Evolutionary conservation across 352 stramenopile species (phyloP), one percentile per base, ranked within the genome.

Genomic region (Globisporangium apiculatum): DNA sequence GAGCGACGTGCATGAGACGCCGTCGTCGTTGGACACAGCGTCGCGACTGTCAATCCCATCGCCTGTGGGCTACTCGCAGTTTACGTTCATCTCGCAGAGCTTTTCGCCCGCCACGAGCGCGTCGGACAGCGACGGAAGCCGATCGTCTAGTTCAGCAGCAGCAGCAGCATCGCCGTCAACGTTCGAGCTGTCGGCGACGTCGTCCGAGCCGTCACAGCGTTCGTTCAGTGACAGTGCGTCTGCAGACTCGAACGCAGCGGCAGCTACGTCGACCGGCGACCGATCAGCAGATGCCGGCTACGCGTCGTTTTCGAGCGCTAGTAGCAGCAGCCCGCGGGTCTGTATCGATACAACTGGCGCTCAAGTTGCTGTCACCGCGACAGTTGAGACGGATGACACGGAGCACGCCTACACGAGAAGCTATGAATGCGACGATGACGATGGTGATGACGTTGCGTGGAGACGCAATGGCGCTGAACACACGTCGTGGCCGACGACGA

Each of bases 1-100:
- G 3, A 47, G 42, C 42, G 12, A 47, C 5, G 42, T 0, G 42
- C n/a, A 8, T 12, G 11, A 47, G 10, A 47, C 42, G 5, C 10
- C 42, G 40, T 43, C 40, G 11, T 43, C 11, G 40, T 8, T 12
- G 11, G 40, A 43, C 40, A 12, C 7, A 8, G 40, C 40, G 11
- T 31, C 53, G 15, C 46, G 17, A 15, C n/a, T 62, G 15, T 45
- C 42, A 17, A 52, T 40, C 18, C 49, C 57, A 35, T 57, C 57
- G 2, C 57, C 57, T 36, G 42, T 31, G 14, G 57, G 49, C 24
- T 62, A 62, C 42, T 62, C 57, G 49, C 57, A 62, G 50, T 62
- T 62, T 53, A n/a, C 55, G 10, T 62, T 62, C 35, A 53, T 62
- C 41, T 48, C 57, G 4, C 49, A 57, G 14, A 41, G 38, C 18